A percentile compares a stretch with the other conserved stretches of the same genome.
Evolutionary conservation across 108 stramenopile species (phyloP).

Genomic region (Nitzschia putrida): DNA sequence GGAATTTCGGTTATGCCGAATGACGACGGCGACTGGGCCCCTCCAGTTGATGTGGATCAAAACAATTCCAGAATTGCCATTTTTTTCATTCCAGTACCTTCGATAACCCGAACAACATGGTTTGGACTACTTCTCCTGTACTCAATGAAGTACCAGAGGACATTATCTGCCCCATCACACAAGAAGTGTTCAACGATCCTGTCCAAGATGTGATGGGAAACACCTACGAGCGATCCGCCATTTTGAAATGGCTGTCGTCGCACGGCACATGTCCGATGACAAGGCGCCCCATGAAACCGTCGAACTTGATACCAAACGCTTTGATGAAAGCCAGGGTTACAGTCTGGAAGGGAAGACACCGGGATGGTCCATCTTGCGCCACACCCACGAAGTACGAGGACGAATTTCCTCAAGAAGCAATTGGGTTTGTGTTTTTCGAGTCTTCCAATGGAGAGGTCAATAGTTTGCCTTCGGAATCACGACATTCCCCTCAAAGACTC

Average conservation of each 20-base stretch:
- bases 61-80: not conserved
- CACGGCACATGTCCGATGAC: constrained; percentile 26
- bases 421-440: too few species aligned
- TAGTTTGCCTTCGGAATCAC: not conserved
- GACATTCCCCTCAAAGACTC: not conserved
- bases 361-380: not conserved
- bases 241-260: constrained; percentile 26
- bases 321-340: constrained; percentile 5
- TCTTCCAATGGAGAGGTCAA: not conserved
- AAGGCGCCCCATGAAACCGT: constrained; percentile 18
- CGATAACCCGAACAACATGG: not conserved
- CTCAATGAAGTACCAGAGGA: constrained; percentile 4
- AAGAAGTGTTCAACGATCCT: constrained; percentile 54
- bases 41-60: not conserved
- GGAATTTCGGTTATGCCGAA: not conserved
- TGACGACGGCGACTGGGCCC: not conserved
- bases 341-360: constrained; percentile 7
- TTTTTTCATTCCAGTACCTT: not conserved
- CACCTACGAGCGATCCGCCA: constrained; percentile 56
- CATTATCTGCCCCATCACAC: constrained; percentile 60
- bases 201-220: constrained; percentile 55
- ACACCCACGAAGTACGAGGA: not conserved
- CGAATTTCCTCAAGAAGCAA: too few species aligned
- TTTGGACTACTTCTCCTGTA: not conserved
- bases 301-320: constrained; percentile 16